Base-by-base conservation (phyloP, 1,284 basidiomycete species). In the Fomitopsis pinicola region DNA sequence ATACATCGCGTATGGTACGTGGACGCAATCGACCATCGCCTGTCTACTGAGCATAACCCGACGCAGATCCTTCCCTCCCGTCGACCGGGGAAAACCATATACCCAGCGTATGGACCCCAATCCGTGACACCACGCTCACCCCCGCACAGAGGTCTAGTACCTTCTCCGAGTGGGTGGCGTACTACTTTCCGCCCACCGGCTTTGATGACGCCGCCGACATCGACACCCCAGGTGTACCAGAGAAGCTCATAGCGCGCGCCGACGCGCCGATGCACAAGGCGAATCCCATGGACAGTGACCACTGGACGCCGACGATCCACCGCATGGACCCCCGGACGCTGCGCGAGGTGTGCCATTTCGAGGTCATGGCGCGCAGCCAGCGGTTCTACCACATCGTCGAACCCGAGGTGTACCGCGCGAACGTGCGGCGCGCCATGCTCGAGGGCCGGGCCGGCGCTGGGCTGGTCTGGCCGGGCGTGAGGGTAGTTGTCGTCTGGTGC, bases 401-500 rank as follows among this genome's bases (percentile, higher is more conserved):
- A 33, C 59, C 36, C n/a, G 56, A 50, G 22, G 53, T 68, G 7
- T 62, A 62, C 48, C 55, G 42, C 42, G 63, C 46, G 35, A 66
- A 66, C 45, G 44, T 67, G 22, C 55, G 44, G 10, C 62, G 55
- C 12, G 66, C 64, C 2, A 42, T 69, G 15, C 64, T 64, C 42
- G 62, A 64, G 48, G 61, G 62, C 28, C 59, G 57, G 7, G 42
- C 59, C 33, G 48, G 35, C 26, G 46, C 52, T 17, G 62, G 56
- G 59, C 48, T 58, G 45, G 42, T 66, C 36, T 66, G 64, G 67
- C 63, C 67, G 1, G 28, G 22, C 12, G 44, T 68, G 17, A 61
- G 57, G 35, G 62, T 66, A 42, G 59, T 63, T 12, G 42, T 64
- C 40, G 50, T 66, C 7, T 67, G 59, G 65, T 65, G 68, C 57